Base-by-base conservation (phyloP, 2,329 filamentous ascomycete species). In the Chrysoporthe austroafricana region DNA sequence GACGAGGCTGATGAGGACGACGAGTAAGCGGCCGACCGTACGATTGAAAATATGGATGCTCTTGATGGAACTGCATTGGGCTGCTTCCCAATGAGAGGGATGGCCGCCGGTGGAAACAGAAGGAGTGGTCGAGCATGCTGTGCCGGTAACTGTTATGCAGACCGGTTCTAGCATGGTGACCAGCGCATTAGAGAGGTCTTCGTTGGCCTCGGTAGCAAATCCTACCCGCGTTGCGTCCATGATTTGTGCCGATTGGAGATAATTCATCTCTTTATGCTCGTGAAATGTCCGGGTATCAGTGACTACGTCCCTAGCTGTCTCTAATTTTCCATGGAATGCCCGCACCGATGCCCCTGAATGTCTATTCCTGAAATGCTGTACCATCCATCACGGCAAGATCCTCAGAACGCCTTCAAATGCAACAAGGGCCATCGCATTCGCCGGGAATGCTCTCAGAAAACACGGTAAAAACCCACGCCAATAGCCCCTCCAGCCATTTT, bases 1-100 rank as follows among this genome's bases (percentile, higher is more conserved):
- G 96, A 99, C 82, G 95, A 94, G 82, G 94, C 88, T 77, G 96
- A 98, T 76, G 96, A 99, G 80, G 96, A 99, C 81, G 96, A 99
- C 80, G 96, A 99, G 84, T 99, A 97, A 90, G 77, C 63, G 58
- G 66, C 26, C 34, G 13, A 42, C 14, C 46, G 14, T 11, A 42
- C n/a, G 39, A n/a, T 18, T 36, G 14, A 5, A 34, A 16, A 14
- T 8, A 48, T 14, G 59, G 43, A 46, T 36, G 18, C 21, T 39
- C 39, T 26, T 21, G 16, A n/a, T 58, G 57, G 59, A 39, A 60
- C 59, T 42, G 39, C 54, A 26, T 44, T 63, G 52, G 59, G 34
- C 58, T 39, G 58, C 59, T 50, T 34, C 57, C 43, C 59, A 13
- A 36, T 32, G n/a, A 56, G 9, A 61, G 63, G 64, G 66, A 68